Evolutionary conservation across 106 monocot genomes (phyloP).

Genomic region (Dactylorhiza incarnata): DNA sequence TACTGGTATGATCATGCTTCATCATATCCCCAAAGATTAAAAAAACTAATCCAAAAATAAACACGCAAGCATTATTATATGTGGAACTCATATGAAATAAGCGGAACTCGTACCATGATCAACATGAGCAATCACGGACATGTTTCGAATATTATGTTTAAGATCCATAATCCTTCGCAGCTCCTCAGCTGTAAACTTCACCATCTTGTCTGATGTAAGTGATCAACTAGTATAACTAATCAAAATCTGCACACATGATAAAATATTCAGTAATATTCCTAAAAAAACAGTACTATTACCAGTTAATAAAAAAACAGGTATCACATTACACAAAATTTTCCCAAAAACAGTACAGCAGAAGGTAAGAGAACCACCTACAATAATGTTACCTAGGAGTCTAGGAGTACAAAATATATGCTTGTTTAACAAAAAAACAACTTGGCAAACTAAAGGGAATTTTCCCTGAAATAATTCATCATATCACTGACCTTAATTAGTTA

Average conservation of each 20-base stretch:
- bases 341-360: neutral
- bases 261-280: neutral
- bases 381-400: neutral
- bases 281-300: neutral
- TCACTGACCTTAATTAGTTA: neutral
- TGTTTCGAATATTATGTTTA: slow-evolving; percentile 53
- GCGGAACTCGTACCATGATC: slow-evolving; percentile 32
- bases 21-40: neutral
- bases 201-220: slow-evolving; percentile 27
- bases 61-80: neutral
- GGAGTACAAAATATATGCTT: neutral
- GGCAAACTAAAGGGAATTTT: neutral
- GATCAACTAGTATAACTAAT: neutral
- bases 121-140: slow-evolving; percentile 54
- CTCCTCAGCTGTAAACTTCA: slow-evolving; percentile 54
- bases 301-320: neutral
- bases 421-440: neutral
- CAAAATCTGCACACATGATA: neutral
- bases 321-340: neutral
- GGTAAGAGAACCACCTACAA: neutral
- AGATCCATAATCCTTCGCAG: slow-evolving; percentile 55
- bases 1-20: neutral
- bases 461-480: neutral
- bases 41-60: neutral
- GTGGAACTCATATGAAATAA: neutral